These are phyloP conservation scores for Podospora pseudocomata DNA, from an alignment of 495 filamentous ascomycete genomes.

Conservation along the genomic window DNA sequence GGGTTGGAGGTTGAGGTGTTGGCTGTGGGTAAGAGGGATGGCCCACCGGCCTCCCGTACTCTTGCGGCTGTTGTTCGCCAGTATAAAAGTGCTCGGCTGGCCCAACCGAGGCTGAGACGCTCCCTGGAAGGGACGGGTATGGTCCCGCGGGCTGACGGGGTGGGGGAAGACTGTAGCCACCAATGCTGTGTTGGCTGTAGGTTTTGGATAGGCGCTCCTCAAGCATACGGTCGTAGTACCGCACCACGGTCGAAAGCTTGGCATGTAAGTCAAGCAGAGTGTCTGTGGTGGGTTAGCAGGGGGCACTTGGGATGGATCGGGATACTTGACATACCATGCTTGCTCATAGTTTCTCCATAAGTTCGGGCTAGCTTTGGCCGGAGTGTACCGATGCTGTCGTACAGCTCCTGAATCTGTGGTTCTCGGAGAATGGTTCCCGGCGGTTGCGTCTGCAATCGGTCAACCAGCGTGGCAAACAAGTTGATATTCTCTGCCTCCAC, in stretches of 20 bases:
- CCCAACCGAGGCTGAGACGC: slow-evolving; percentile 44
- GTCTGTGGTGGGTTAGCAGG: slow-evolving; percentile 44
- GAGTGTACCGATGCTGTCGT: slow-evolving; percentile 89
- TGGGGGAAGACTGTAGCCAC: slow-evolving; percentile 48
- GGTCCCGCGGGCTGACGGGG: slow-evolving; percentile 57
- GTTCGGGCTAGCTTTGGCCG: slow-evolving; percentile 92
- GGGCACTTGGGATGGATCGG: neutral
- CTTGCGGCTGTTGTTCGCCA: slow-evolving; percentile 52
- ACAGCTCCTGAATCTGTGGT: slow-evolving; percentile 95
- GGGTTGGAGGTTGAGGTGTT: slow-evolving; percentile 22
- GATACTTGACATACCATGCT: slow-evolving; percentile 67
- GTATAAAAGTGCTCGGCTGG: slow-evolving; percentile 80
- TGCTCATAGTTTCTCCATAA: slow-evolving; percentile 99
- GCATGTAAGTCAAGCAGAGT: slow-evolving; percentile 90
- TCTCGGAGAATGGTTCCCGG: slow-evolving; percentile 92
- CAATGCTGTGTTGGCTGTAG: slow-evolving; percentile 74
- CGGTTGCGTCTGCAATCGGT: slow-evolving; percentile 90
- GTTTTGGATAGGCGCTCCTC: slow-evolving; percentile 91
- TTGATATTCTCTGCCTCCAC: slow-evolving; percentile 98
- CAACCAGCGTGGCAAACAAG: slow-evolving; percentile 89
- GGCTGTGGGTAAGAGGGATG: slow-evolving; percentile 38
- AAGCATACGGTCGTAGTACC: slow-evolving; percentile 98
- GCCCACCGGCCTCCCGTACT: slow-evolving; percentile 46
- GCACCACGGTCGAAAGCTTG: slow-evolving; percentile 92
- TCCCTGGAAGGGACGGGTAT: slow-evolving; percentile 63